Percentiles rank a stretch among this genome's conserved stretches.
Evolutionary conservation across 257 asterid species (phyloP).

Genomic region (Solanum corneliomulleri): DNA sequence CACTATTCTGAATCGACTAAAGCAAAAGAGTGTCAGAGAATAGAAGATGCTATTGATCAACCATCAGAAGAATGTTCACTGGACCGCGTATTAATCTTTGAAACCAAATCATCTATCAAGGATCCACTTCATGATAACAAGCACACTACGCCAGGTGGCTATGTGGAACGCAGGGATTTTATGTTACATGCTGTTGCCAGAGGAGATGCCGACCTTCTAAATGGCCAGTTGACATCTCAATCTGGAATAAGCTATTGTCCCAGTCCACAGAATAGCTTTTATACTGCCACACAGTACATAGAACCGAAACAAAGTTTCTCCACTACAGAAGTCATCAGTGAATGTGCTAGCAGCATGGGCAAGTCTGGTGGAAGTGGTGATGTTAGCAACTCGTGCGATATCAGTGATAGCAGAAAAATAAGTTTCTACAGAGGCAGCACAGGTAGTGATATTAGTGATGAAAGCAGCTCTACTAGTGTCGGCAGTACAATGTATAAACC

Average conservation of each 20-base stretch:
- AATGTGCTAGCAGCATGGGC: slow-evolving; percentile 22
- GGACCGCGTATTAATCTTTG: not conserved
- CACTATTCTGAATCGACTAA: slow-evolving; percentile 4
- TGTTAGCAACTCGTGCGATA: slow-evolving; percentile 30
- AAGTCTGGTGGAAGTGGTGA: slow-evolving; percentile 46
- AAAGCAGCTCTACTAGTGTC: slow-evolving; percentile 50
- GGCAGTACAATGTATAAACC: slow-evolving; percentile 41
- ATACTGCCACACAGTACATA: slow-evolving; percentile 20
- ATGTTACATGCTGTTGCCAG: slow-evolving; percentile 5
- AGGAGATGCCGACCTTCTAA: slow-evolving; percentile 12
- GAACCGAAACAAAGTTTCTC: slow-evolving; percentile 45
- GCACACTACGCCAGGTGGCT: slow-evolving; percentile 16
- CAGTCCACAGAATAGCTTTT: slow-evolving; percentile 37
- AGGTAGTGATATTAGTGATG: slow-evolving; percentile 47
- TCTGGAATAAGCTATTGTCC: slow-evolving; percentile 12
- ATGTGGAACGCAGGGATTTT: slow-evolving; percentile 16
- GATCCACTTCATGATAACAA: slow-evolving; percentile 18
- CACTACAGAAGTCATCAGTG: slow-evolving; percentile 34
- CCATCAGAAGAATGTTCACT: slow-evolving; percentile 9
- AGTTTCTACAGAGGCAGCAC: slow-evolving; percentile 44
- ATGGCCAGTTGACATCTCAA: slow-evolving; percentile 21
- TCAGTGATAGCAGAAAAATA: slow-evolving; percentile 41
- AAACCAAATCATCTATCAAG: slow-evolving; percentile 6
- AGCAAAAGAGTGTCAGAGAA: slow-evolving; percentile 4
- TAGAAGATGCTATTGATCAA: slow-evolving; percentile 12